Base-by-base conservation (phyloP, 2,329 filamentous ascomycete species). In the Fusarium pseudonygamai region DNA sequence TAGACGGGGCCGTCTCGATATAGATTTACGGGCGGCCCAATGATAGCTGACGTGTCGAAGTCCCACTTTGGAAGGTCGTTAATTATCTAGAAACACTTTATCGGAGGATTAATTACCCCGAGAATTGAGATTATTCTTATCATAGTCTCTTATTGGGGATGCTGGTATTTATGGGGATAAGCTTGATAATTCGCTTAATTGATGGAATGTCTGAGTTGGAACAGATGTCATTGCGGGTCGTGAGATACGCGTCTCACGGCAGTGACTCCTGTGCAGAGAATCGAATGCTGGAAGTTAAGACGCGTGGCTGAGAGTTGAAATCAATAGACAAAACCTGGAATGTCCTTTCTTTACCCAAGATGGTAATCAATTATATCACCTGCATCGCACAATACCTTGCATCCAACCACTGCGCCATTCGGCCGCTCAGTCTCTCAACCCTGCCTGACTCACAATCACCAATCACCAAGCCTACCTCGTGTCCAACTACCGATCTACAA, bases 221-320 rank as follows among this genome's bases (percentile, higher is more conserved):
- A 16, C 6, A 28, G 0, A 28, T 28, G 14, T 22, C 14, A 16
- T 53, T 1, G 16, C 11, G 6, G 4, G 24, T 5, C 2, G 4
- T 18, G 6, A 53, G 5, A 18, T 16, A 9, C 14, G 1, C 14
- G 6, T 53, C 24, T 28, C 20, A 10, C 7, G 10, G 24, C 20
- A 39, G 30, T 28, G 6, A 13, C 10, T 26, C 7, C 6, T 15
- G 6, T 12, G 6, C 14, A 15, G 4, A 6, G 3, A 4, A 16
- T 2, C 7, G 20, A 37, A 15, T 11, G 3, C 7, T 28, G 10
- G 8, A 16, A 36, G 1, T 10, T 6, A 36, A 36, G 36, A 10
- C 9, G 18, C 10, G 36, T 36, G 36, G 36, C 36, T 36, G 1
- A 36, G 8, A 36, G 16, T 36, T 18, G 6, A 6, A 6, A 36